Evolutionary conservation across 2,329 filamentous ascomycete genomes (phyloP).

Genomic region (Falciphora oryzae): DNA sequence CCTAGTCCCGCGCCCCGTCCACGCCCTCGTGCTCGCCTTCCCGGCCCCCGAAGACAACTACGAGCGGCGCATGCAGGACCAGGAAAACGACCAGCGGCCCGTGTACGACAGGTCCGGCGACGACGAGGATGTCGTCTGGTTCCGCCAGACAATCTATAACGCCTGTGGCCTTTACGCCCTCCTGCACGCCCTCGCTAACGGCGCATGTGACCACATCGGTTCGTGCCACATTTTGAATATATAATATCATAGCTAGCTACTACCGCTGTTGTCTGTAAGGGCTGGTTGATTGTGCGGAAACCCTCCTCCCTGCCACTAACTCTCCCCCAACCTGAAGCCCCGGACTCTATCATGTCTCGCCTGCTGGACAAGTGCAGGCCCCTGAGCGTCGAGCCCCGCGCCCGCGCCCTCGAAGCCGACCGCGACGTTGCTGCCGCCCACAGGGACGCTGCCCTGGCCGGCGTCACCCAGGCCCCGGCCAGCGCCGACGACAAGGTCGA

Average conservation of each 20-base stretch:
- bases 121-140: slow-evolving; percentile 69
- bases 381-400: slow-evolving; percentile 54
- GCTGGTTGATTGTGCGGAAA: neutral
- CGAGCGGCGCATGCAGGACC: slow-evolving; percentile 66
- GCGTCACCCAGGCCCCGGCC: slow-evolving; percentile 59
- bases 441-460: slow-evolving; percentile 59
- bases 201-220: slow-evolving; percentile 33
- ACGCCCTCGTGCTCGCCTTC: slow-evolving; percentile 88
- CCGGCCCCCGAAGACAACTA: slow-evolving; percentile 69
- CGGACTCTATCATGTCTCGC: slow-evolving; percentile 36
- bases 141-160: slow-evolving; percentile 78
- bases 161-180: slow-evolving; percentile 77
- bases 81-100: slow-evolving; percentile 45
- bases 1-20: slow-evolving; percentile 81
- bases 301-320: no score
- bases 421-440: slow-evolving; percentile 67
- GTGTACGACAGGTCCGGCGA: slow-evolving; percentile 18
- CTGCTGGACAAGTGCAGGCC: slow-evolving; percentile 59
- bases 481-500: slow-evolving; percentile 56
- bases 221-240: neutral
- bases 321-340: slow-evolving; percentile 36
- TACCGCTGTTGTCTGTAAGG: no score
- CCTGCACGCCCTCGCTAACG: slow-evolving; percentile 68
- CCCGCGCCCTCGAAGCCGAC: slow-evolving; percentile 65
- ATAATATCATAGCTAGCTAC: no score